phyloP scores from a whole-genome alignment of 148 eudicot species.

The Pharnaceum exiguum region DNA sequence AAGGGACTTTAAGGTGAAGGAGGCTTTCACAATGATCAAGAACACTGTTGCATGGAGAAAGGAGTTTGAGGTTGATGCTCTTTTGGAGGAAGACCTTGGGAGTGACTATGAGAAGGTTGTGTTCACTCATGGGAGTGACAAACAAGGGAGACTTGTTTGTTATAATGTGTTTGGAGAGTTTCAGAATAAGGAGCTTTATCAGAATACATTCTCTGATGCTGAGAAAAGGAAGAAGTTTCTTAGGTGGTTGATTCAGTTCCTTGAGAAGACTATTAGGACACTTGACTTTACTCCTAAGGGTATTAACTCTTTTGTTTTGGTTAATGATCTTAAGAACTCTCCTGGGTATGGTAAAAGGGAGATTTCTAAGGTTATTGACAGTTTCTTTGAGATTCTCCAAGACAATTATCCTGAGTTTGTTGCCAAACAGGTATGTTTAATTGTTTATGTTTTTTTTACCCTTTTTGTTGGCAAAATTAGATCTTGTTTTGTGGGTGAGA shows the following conservation, averaged over 20 bases:
- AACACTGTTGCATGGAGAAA: constrained; percentile 56
- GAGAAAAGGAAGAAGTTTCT: constrained; percentile 58
- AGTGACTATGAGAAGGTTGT: constrained; percentile 53
- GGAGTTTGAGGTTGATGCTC: constrained; percentile 49
- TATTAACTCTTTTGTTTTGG: constrained; percentile 50
- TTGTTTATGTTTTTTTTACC: background rate
- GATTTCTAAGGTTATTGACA: constrained; percentile 47
- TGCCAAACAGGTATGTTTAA: constrained; percentile 60
- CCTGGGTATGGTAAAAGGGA: constrained; percentile 67
- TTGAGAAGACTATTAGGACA: constrained; percentile 55
- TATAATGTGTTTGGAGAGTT: constrained; percentile 69
- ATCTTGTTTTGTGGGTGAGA: background rate
- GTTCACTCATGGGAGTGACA: constrained; percentile 53
- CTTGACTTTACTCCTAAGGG: constrained; percentile 71
- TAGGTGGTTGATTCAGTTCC: constrained; percentile 50
- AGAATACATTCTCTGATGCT: constrained; percentile 53
- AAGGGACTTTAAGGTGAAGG: constrained; percentile 64
- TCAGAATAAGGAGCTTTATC: constrained; percentile 55
- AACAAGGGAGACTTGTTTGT: constrained; percentile 57
- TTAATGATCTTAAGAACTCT: constrained; percentile 63
- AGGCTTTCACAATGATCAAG: constrained; percentile 57
- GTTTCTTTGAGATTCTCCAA: constrained; percentile 54
- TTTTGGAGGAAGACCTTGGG: constrained; percentile 41
- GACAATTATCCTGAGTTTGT: constrained; percentile 83
- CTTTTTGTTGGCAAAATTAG: constrained; percentile 3